Base-by-base conservation (phyloP, 2,329 filamentous ascomycete species). In the Colletotrichum nymphaeae region DNA sequence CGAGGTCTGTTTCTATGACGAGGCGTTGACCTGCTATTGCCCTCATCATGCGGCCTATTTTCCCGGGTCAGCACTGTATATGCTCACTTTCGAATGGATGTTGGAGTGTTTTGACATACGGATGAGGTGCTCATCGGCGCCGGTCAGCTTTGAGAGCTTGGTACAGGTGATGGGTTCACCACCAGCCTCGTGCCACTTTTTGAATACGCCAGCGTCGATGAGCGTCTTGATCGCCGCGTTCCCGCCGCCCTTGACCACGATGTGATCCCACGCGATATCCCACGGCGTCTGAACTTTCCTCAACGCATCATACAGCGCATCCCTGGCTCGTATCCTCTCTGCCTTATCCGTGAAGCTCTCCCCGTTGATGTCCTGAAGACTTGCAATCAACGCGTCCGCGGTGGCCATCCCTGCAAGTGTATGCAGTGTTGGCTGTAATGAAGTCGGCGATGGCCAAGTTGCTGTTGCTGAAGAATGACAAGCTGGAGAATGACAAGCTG, bases 181-280 rank as follows among this genome's bases (percentile, higher is more conserved):
- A 6, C 81, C 81, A 28, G 67, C 37, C 37, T 81, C 79, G 3
- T 77, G 76, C 83, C 83, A 84, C 66, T 81, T 81, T 9, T 64
- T 74, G 42, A 84, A 84, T 3, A 83, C 72, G 22, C 81, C 82
- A 16, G 78, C 79, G 69, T 84, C 81, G 59, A 84, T 83, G 32
- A 84, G 77, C 1, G 81, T 82, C 67, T 83, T 84, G 71, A 79
- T 76, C n/a, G 79, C 78, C 3, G 79, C 79, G 55, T 80, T 79
- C n/a, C 80, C 83, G 0, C 78, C 77, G 2, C 73, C 73, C 37
- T 78, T 81, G 6, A 80, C 79, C 79, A 83, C 82, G 35, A 77
- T 79, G 30, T 84, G 82, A 22, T 83, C 80, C 80, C 82, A 84
- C 3, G 80, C 80, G 9, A 81, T 80, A 63, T 84, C 82, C 81